phyloP scores from a whole-genome alignment of 2,329 filamentous ascomycete genomes.

The Aspergillus puulaauensis region DNA sequence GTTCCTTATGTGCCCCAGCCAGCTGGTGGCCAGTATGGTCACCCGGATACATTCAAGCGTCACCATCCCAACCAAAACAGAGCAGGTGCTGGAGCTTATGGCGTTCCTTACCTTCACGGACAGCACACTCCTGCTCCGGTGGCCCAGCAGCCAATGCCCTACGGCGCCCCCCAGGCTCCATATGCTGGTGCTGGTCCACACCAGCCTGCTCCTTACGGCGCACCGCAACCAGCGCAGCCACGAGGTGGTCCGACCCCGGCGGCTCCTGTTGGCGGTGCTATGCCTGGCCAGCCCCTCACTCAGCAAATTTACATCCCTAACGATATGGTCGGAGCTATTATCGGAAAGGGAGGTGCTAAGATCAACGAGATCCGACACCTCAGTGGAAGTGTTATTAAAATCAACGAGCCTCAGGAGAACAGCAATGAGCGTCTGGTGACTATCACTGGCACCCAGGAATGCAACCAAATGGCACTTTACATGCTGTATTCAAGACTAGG shows the following conservation, averaged over 20 bases:
- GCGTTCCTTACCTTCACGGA: slow-evolving; percentile 69
- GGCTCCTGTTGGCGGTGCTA: slow-evolving; percentile 67
- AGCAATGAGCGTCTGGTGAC: slow-evolving; percentile 97
- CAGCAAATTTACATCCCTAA: slow-evolving; percentile 99
- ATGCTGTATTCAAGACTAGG: slow-evolving; percentile 98
- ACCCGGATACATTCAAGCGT: slow-evolving; percentile 78
- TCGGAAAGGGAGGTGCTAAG: slow-evolving; percentile 96
- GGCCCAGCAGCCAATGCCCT: slow-evolving; percentile 71
- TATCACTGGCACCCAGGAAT: slow-evolving; percentile 95
- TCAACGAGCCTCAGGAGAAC: slow-evolving; percentile 98
- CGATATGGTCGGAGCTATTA: slow-evolving; percentile 99
- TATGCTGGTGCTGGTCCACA: slow-evolving; percentile 81
- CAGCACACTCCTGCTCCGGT: slow-evolving; percentile 55
- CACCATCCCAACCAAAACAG: slow-evolving; percentile 73
- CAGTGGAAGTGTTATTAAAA: slow-evolving; percentile 98
- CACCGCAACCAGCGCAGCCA: slow-evolving; percentile 58
- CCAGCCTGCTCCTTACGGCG: slow-evolving; percentile 68
- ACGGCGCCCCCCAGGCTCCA: slow-evolving; percentile 70
- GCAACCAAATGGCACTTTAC: slow-evolving; percentile 99
- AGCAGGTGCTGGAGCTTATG: slow-evolving; percentile 72
- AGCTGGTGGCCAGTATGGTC: slow-evolving; percentile 87
- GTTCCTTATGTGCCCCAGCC: slow-evolving; percentile 97
- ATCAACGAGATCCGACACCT: slow-evolving; percentile 99
- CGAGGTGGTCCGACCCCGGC: slow-evolving; percentile 67
- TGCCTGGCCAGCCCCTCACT: slow-evolving; percentile 81